phyloP scores from a whole-genome alignment of 805 yeast species.

The Kuraishia ogatae region DNA sequence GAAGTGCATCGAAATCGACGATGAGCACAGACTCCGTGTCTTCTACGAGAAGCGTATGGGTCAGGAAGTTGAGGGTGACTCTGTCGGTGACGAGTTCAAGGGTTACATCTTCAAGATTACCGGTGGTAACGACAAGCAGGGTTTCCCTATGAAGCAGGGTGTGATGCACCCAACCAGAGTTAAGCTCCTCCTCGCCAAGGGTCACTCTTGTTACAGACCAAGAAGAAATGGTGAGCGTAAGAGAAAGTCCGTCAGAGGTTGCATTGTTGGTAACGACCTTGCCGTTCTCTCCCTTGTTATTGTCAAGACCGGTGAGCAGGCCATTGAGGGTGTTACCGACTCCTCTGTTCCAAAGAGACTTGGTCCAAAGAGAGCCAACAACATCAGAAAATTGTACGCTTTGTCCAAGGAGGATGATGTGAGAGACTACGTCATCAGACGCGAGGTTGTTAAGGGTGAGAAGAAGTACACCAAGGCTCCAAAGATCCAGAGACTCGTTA shows the following conservation, averaged over 20 bases:
- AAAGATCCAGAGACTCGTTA: conserved; percentile 98
- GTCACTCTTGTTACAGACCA: conserved; percentile 98
- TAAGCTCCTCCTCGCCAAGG: conserved; percentile 86
- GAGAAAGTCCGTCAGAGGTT: conserved; percentile 99
- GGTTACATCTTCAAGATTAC: conserved; percentile 98
- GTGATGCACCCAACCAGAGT: conserved; percentile 99
- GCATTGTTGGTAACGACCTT: conserved; percentile 95
- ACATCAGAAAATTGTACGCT: conserved; percentile 99
- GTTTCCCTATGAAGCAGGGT: conserved; percentile 99
- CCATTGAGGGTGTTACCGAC: conserved; percentile 94
- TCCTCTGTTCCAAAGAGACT: conserved; percentile 95
- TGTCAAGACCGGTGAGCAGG: conserved; percentile 96
- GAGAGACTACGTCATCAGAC: conserved; percentile 89
- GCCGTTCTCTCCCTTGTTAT: conserved; percentile 90
- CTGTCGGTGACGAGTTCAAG: conserved; percentile 97
- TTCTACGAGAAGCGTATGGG: conserved; percentile 99
- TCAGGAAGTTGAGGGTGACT: conserved; percentile 98
- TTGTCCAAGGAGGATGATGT: conserved; percentile 90
- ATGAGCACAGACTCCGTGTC: conserved; percentile 96
- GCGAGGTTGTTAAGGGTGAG: conserved; percentile 97
- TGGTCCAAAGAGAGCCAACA: conserved; percentile 99
- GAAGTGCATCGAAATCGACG: conserved; percentile 95
- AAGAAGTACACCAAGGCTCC: conserved; percentile 99
- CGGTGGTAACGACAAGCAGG: conserved; percentile 99
- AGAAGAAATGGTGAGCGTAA: conserved; percentile 99